Evolutionary conservation across 495 filamentous ascomycete species (phyloP), one percentile per base, ranked within the genome.

Genomic region (Parachaetomium inaequale): DNA sequence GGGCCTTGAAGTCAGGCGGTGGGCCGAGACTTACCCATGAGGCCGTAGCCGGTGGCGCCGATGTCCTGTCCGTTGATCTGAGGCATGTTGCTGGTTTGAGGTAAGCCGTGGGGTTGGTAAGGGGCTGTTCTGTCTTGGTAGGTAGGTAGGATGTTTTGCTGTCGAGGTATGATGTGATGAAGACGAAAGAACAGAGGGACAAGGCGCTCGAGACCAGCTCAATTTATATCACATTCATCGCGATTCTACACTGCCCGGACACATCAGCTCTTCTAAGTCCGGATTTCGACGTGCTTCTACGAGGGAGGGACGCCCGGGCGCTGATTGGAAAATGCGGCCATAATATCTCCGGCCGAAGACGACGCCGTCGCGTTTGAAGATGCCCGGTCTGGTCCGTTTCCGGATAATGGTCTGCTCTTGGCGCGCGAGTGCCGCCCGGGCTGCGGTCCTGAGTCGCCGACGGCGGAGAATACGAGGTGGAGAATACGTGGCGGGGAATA

Each of bases 11-110:
- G 10, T 8, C 32, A 58, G n/a, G 47, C 25, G 7, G 47, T n/a
- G 19, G 17, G 28, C 3, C 29, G 21, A 31, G 21, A 45, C 31
- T 23, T 26, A 74, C 78, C 82, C 84, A 87, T 87, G 54, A 87
- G 66, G 61, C 84, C 84, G 62, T 75, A 85, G 46, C 84, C 84
- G 15, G 73, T 84, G n/a, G 74, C 70, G 23, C 84, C 84, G 52
- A 85, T 72, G 64, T 79, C 68, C 56, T 80, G 80, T 59, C 76
- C 80, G 52, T 74, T 63, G 59, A 87, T 64, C 34, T 75, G 74
- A 70, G 81, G 75, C 80, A 83, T 84, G 14, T 61, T 73, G 36
- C n/a, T 25, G 8, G 21, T 25, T 36, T 25, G 14, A 36, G 6
- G 31, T n/a, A 6, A 15, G 40, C 49, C 19, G 26, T 17, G 7